These are phyloP conservation scores for Calonectria fujianensis DNA, from an alignment of 2,329 filamentous ascomycete genomes.

Conservation along the genomic window DNA sequence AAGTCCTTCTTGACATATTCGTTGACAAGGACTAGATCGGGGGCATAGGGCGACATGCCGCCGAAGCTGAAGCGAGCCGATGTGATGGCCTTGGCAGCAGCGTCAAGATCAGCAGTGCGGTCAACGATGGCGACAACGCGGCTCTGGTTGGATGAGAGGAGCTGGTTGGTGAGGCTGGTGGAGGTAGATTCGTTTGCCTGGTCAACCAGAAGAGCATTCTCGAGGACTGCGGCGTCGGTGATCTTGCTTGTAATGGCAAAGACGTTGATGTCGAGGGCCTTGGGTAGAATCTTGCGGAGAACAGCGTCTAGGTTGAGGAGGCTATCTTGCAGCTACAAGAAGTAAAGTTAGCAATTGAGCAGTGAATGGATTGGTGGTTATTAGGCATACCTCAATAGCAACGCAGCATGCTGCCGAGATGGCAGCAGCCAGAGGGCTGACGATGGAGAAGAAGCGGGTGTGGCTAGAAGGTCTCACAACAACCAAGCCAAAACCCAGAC, in stretches of 20 bases:
- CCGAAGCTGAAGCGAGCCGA: conserved; percentile 42
- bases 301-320: conserved; percentile 38
- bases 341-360: conserved; percentile 20
- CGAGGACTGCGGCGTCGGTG: conserved; percentile 29
- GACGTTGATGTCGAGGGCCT: conserved; percentile 35
- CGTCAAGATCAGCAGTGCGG: conserved; percentile 46
- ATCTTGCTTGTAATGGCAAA: conserved; percentile 35
- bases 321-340: conserved; percentile 36
- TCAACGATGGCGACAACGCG: conserved; percentile 47
- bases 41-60: conserved; percentile 48
- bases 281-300: conserved; percentile 36
- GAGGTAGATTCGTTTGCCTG: conserved; percentile 21
- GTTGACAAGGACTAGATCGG: conserved; percentile 48
- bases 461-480: conserved; percentile 47
- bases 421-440: conserved; percentile 43
- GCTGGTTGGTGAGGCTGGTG: conserved; percentile 37
- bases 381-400: conserved; percentile 41
- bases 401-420: conserved; percentile 46
- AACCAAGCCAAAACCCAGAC: conserved; percentile 44
- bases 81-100: conserved; percentile 43
- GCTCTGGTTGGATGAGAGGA: conserved; percentile 11
- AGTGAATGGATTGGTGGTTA: not conserved
- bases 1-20: conserved; percentile 52
- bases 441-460: conserved; percentile 46
- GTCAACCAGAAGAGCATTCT: conserved; percentile 32